Evolutionary conservation across 2,329 filamentous ascomycete genomes (phyloP).

Genomic region (Pseudofabraea citricarpa): DNA sequence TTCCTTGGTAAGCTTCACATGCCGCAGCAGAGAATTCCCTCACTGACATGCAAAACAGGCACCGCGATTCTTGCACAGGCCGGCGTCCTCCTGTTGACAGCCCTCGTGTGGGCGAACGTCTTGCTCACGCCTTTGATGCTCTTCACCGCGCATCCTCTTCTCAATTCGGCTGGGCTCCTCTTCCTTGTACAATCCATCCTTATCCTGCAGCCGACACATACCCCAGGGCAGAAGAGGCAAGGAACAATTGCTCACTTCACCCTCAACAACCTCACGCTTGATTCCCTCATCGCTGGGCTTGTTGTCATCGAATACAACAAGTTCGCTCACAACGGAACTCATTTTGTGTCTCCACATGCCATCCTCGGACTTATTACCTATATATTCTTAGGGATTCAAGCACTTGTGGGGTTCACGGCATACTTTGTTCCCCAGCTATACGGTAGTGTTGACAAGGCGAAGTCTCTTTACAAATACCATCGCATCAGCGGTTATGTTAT

Average conservation of each 20-base stretch:
- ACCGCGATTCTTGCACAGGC: constrained; percentile 77
- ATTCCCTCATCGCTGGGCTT: constrained; percentile 54
- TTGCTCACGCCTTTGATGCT: constrained; percentile 66
- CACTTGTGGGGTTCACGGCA: constrained; percentile 75
- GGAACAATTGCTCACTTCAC: constrained; percentile 60
- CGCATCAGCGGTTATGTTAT: constrained; percentile 71
- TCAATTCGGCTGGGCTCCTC: constrained; percentile 62
- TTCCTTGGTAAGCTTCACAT: constrained; percentile 54
- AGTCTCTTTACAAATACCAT: constrained; percentile 87
- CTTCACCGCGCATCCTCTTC: constrained; percentile 84
- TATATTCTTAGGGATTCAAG: constrained; percentile 66
- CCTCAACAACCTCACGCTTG: constrained; percentile 59
- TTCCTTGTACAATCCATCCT: constrained; percentile 76
- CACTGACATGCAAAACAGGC: constrained; percentile 48
- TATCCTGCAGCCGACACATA: constrained; percentile 81
- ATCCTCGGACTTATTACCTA: constrained; percentile 77
- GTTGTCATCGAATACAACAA: constrained; percentile 83
- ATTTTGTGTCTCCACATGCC: constrained; percentile 78
- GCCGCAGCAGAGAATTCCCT: no score
- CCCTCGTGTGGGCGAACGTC: constrained; percentile 73
- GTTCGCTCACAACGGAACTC: constrained; percentile 55
- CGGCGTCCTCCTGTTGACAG: constrained; percentile 69
- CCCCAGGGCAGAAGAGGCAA: constrained; percentile 63
- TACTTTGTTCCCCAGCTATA: constrained; percentile 72
- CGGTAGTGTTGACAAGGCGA: constrained; percentile 74